phyloP scores from a whole-genome alignment of 2,329 filamentous ascomycete species.

The Cytospora mali region DNA sequence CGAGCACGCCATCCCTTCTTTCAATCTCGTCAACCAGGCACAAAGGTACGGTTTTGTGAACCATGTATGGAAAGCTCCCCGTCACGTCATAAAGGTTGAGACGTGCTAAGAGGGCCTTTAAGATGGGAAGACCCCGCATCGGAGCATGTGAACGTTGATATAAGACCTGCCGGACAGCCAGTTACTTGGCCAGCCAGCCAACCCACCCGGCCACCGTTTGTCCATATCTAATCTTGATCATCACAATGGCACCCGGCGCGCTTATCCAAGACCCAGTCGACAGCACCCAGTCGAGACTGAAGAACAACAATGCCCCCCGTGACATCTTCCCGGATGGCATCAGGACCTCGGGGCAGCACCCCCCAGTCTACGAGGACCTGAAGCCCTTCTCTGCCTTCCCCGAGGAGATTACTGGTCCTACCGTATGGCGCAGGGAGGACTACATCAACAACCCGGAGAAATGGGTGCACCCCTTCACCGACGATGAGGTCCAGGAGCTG shows the following conservation, averaged over 20 bases:
- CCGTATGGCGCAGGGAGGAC: conserved; percentile 71
- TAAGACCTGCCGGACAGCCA: conserved; percentile 8
- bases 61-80: background rate
- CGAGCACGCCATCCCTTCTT: conserved; percentile 29
- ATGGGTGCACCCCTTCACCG: conserved; percentile 73
- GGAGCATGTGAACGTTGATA: conserved; percentile 2
- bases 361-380: conserved; percentile 67
- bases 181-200: too few relatives aligned
- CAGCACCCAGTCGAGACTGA: conserved; percentile 25
- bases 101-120: conserved; percentile 11
- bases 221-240: background rate
- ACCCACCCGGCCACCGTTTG: too few relatives aligned
- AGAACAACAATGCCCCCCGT: conserved; percentile 40
- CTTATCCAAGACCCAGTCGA: conserved; percentile 22
- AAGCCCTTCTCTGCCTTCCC: conserved; percentile 71
- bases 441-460: conserved; percentile 64
- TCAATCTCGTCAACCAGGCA: conserved; percentile 27
- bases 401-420: conserved; percentile 68
- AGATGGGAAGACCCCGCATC: conserved; percentile 16
- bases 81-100: conserved; percentile 22
- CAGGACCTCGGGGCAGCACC: conserved; percentile 68
- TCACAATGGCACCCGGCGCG: conserved; percentile 29
- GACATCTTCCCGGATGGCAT: conserved; percentile 51
- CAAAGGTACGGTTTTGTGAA: background rate
- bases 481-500: conserved; percentile 68